Conservation (phyloP, 371 early-diverging fungal species). For the Phascolomyces articulosus region DNA sequence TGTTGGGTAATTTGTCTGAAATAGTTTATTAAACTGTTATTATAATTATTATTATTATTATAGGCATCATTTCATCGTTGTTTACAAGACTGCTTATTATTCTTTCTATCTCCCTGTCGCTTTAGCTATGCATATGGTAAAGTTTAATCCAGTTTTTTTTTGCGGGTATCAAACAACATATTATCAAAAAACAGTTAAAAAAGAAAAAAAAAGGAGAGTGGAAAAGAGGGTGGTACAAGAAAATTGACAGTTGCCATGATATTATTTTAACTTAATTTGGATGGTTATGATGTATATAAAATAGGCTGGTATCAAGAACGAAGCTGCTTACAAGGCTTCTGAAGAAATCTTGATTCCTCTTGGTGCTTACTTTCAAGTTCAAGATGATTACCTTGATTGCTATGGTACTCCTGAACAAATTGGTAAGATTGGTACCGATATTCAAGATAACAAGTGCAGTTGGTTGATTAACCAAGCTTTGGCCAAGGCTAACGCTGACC, state of each 20-base stretch:
- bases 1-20: too few species aligned
- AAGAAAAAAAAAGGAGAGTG: neutral
- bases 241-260: neutral
- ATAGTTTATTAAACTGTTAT: too few species aligned
- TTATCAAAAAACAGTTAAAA: neutral
- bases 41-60: neutral
- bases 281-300: too few species aligned
- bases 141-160: neutral
- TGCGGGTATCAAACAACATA: neutral
- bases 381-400: constrained; percentile 96
- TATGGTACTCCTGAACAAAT: constrained; percentile 89
- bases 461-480: constrained; percentile 97
- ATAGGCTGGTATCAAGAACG: constrained; percentile 77
- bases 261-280: too few species aligned
- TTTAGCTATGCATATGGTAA: constrained; percentile 86
- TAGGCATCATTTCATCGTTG: constrained; percentile 91
- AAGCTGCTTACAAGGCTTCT: constrained; percentile 79
- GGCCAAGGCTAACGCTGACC: constrained; percentile 71
- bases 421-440: constrained; percentile 98
- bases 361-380: constrained; percentile 97
- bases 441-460: constrained; percentile 98
- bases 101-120: constrained; percentile 98
- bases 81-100: constrained; percentile 98
- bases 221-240: neutral
- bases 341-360: constrained; percentile 87